Base-by-base conservation (phyloP, 1,139 yeast species). In the Eremothecium coryli region DNA sequence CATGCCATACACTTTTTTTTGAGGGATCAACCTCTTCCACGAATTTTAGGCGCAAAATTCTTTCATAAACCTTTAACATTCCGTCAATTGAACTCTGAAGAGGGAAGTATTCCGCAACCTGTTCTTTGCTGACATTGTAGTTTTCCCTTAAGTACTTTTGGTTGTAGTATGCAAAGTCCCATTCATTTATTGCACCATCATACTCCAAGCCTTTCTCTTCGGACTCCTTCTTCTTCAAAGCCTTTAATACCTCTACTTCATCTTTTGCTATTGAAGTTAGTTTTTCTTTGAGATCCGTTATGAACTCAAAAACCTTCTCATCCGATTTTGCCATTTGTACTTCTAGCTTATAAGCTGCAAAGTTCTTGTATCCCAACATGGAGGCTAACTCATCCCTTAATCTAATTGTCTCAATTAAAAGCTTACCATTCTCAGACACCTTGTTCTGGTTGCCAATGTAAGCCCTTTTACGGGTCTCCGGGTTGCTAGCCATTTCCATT, bases 31-130 rank as follows among this genome's bases (percentile, higher is more conserved):
- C 61, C 23, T 69, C 62, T 51, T 72, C 73, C 36, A 67, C 68
- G 53, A 84, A 82, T 54, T 78, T 75, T 38, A 82, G 65, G 40
- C 72, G 73, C 56, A 84, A 76, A 34, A 82, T 64, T 5, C 63
- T 66, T 54, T 81, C 90, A 52, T 78, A 84, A 44, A 82, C 70
- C 2, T 65, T 61, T 39, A 84, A 64, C 90, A 84, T 82, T 38
- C 74, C 73, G 17, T 58, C 53, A 37, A 82, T 72, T 2, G 93
- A 77, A 15, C 71, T 65, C 37, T 76, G 73, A 54, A 82, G 61
- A 23, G 94, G 93, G 65, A 81, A 84, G 54, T 74, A 84, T 52
- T 84, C 86, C 5, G 88, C 65, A 42, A 84, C 76, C 50, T 74
- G 71, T 40, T 72, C 71, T 40, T 75, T 73, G 50, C 84, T 88